A percentile compares a stretch with the other conserved stretches of the same genome.
Conservation (phyloP, 2,329 filamentous ascomycete genomes). For the Fusarium sacchari region DNA sequence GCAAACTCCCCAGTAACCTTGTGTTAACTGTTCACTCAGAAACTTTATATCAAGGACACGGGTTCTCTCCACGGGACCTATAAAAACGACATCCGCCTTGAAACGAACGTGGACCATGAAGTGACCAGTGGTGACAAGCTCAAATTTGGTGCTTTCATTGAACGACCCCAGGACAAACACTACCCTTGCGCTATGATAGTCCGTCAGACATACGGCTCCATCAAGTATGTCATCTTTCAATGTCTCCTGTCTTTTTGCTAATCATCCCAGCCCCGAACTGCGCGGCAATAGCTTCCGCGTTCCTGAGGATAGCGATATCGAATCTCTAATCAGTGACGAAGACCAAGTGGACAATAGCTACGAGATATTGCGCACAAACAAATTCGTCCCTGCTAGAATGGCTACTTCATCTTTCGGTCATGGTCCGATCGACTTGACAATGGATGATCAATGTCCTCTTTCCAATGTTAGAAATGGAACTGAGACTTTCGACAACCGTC, state of each 20-base stretch:
- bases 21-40: constrained; percentile 48
- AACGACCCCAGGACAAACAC: constrained; percentile 48
- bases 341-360: constrained; percentile 43
- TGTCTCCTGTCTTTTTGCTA: constrained; percentile 5
- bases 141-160: constrained; percentile 51
- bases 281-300: constrained; percentile 52
- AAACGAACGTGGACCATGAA: constrained; percentile 9
- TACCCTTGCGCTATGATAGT: constrained; percentile 53
- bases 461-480: constrained; percentile 23
- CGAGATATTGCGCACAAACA: constrained; percentile 43
- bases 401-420: constrained; percentile 3
- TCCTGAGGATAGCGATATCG: constrained; percentile 54
- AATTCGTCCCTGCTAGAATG: constrained; percentile 40
- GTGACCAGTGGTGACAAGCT: constrained; percentile 47
- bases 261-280: constrained; percentile 39
- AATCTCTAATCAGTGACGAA: constrained; percentile 44
- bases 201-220: constrained; percentile 43
- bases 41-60: constrained; percentile 57
- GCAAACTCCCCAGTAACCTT: background rate
- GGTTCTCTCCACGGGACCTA: constrained; percentile 65
- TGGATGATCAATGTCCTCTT: constrained; percentile 30
- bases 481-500: background rate
- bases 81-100: constrained; percentile 49
- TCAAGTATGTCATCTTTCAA: constrained; percentile 31
- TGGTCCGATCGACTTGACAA: constrained; percentile 38